A percentile compares a stretch with the other conserved stretches of the same genome.
Conservation (phyloP, 768 basidiomycete genomes). For the Psilocybe cyanescens region DNA sequence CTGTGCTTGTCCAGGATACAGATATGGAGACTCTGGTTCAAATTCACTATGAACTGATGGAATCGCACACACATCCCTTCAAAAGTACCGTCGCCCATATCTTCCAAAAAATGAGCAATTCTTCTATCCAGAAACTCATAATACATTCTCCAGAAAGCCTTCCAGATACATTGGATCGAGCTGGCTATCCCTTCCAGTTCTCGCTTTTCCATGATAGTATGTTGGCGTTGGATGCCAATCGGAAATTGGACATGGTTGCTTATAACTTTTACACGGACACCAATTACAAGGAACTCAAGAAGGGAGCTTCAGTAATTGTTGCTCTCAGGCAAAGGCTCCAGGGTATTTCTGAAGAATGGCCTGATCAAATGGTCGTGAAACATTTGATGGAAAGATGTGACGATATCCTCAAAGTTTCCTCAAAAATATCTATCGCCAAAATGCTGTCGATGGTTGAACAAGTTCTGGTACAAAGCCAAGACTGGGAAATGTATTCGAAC, state of each 20-base stretch:
- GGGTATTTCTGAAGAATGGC: constrained; percentile 78
- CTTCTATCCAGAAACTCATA: constrained; percentile 37
- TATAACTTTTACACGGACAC: constrained; percentile 83
- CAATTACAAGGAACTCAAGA: constrained; percentile 75
- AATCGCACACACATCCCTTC: neutral
- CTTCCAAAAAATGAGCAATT: constrained; percentile 38
- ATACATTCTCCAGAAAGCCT: constrained; percentile 31
- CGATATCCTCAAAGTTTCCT: constrained; percentile 58
- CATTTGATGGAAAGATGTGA: constrained; percentile 78
- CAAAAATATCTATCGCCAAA: constrained; percentile 79
- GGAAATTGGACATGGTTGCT: constrained; percentile 19
- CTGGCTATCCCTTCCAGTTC: constrained; percentile 56
- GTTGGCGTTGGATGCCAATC: constrained; percentile 14
- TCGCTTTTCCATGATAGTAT: constrained; percentile 44
- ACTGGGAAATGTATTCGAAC: constrained; percentile 98
- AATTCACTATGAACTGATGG: constrained; percentile 49
- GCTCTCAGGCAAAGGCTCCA: constrained; percentile 57
- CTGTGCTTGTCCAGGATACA: constrained; percentile 33
- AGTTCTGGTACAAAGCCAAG: constrained; percentile 83
- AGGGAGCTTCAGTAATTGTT: constrained; percentile 54
- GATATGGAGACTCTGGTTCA: constrained; percentile 44
- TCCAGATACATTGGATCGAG: constrained; percentile 50
- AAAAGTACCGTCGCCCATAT: neutral
- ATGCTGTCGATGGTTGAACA: constrained; percentile 84
- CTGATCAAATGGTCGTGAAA: constrained; percentile 96